phyloP scores from a whole-genome alignment of 148 eudicot genomes.

The Amaranthus palmeri region DNA sequence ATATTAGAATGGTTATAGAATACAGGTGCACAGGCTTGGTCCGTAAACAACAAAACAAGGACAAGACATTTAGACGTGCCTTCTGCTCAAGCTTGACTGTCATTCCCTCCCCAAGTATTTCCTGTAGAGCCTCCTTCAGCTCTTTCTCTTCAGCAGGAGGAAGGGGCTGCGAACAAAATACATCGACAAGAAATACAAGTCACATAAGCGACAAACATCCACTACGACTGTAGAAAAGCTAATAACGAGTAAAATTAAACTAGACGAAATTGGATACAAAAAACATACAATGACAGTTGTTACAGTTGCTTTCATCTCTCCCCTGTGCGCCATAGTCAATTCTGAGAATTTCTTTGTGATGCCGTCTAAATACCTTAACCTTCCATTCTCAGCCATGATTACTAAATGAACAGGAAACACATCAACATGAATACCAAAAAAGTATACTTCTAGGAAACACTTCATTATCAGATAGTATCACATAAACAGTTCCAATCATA shows the following conservation, averaged over 20 bases:
- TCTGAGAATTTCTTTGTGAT: conserved; percentile 70
- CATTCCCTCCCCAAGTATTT: conserved; percentile 74
- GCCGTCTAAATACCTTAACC: conserved; percentile 54
- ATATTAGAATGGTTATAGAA: neutral
- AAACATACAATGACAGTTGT: conserved; percentile 80
- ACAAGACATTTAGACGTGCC: conserved; percentile 29
- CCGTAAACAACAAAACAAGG: neutral
- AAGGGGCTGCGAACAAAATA: conserved; percentile 46
- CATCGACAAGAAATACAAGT: neutral
- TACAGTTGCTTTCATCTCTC: conserved; percentile 74
- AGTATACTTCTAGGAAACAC: neutral
- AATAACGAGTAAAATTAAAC: neutral
- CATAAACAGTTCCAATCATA: neutral
- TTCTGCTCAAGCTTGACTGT: conserved; percentile 74
- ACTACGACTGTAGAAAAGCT: neutral
- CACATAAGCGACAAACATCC: neutral
- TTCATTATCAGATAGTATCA: neutral
- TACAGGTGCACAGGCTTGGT: neutral
- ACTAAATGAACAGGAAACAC: conserved; percentile 28
- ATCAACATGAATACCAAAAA: neutral
- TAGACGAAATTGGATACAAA: neutral
- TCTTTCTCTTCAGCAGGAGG: conserved; percentile 86
- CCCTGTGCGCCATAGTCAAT: conserved; percentile 84
- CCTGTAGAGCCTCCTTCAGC: conserved; percentile 79
- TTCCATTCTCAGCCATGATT: conserved; percentile 74